phyloP scores from a whole-genome alignment of 1,284 basidiomycete species.

The Trichosporon asahii region DNA sequence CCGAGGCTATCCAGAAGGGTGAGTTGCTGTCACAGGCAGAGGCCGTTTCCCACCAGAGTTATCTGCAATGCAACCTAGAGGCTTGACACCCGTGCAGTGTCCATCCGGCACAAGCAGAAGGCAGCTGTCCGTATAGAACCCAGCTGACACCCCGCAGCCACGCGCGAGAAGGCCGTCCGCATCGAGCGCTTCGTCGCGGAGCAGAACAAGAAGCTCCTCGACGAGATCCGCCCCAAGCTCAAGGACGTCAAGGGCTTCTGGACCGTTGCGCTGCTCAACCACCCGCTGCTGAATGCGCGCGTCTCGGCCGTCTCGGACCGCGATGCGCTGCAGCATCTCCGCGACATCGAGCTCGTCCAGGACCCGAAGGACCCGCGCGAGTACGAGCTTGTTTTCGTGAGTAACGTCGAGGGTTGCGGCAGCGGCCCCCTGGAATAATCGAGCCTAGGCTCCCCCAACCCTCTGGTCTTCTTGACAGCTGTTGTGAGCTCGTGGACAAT shows the following conservation, averaged over 20 bases:
- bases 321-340: conserved; percentile 44
- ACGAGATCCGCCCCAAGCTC: conserved; percentile 31
- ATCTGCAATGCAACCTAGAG: no score
- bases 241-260: conserved; percentile 45
- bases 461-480: no score
- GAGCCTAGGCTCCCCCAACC: no score
- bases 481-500: no score
- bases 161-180: conserved; percentile 37
- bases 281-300: conserved; percentile 26
- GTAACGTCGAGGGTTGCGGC: conserved; percentile 17
- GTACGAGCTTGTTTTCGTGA: conserved; percentile 48
- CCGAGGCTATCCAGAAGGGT: background rate
- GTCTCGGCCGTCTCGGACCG: conserved; percentile 39
- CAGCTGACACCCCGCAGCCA: conserved; percentile 25
- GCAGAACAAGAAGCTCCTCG: conserved; percentile 35
- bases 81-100: no score
- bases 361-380: conserved; percentile 47
- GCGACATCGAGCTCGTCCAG: conserved; percentile 46
- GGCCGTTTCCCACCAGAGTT: no score
- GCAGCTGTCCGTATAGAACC: no score
- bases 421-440: no score
- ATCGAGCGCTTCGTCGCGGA: conserved; percentile 27
- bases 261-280: conserved; percentile 37
- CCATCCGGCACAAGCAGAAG: no score
- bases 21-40: background rate